These are phyloP conservation scores for Penicillium glabrum DNA, from an alignment of 2,329 filamentous ascomycete species.

Conservation along the genomic window DNA sequence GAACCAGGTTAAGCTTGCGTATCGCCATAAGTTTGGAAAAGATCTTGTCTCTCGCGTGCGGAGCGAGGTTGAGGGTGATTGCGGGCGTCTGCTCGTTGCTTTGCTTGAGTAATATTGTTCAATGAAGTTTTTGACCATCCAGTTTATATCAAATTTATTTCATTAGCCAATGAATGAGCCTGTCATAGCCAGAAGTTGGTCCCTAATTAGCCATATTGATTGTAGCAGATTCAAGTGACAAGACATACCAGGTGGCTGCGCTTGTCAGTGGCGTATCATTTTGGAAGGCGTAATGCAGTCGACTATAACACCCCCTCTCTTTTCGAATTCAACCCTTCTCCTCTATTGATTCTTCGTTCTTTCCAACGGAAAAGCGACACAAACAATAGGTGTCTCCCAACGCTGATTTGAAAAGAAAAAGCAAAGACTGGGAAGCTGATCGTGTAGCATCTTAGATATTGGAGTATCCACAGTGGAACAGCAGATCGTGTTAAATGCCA, in stretches of 20 bases:
- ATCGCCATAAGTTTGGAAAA: constrained; percentile 67
- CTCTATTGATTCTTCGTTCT: no score
- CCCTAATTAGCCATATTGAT: neutral
- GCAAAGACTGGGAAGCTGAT: no score
- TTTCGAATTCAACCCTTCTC: no score
- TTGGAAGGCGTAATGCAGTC: no score
- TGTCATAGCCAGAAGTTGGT: neutral
- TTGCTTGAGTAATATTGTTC: constrained; percentile 43
- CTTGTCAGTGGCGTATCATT: no score
- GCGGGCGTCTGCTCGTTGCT: constrained; percentile 72
- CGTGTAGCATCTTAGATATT: no score
- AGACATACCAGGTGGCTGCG: no score
- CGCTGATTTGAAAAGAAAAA: no score
- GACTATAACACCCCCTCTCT: no score
- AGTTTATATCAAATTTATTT: neutral
- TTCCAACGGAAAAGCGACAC: no score
- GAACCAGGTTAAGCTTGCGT: constrained; percentile 76
- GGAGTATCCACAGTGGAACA: neutral
- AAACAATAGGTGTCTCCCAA: no score
- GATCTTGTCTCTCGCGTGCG: constrained; percentile 69
- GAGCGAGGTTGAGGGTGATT: constrained; percentile 83
- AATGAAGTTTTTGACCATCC: neutral
- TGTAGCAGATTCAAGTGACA: neutral
- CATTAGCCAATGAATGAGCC: no score
- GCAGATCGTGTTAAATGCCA: neutral